Conservation (phyloP, 139 green algal species). For the Zygnema circumcarinatum region DNA sequence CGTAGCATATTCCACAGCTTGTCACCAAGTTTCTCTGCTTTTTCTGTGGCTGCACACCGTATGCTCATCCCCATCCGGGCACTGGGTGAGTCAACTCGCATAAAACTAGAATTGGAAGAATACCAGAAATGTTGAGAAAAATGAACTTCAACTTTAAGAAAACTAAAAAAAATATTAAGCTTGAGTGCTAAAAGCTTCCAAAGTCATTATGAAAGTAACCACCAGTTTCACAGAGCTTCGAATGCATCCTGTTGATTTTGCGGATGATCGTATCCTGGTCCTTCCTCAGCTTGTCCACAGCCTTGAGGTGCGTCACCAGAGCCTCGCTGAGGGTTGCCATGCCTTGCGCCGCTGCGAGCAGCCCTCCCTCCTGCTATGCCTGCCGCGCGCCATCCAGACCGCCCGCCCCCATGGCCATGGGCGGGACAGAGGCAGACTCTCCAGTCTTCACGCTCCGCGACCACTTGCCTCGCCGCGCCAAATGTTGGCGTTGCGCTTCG, state of each 20-base stretch:
- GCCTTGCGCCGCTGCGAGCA: background rate
- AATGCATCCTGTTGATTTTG: conserved; percentile 63
- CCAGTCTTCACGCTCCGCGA: too few relatives aligned
- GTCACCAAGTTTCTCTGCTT: conserved; percentile 57
- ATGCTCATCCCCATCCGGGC: background rate
- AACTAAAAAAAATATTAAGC: background rate
- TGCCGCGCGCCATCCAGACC: too few relatives aligned
- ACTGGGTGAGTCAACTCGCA: background rate
- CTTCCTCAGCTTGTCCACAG: conserved; percentile 42
- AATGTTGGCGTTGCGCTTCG: too few relatives aligned
- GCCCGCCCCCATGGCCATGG: too few relatives aligned
- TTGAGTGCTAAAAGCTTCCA: background rate
- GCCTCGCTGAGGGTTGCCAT: conserved; percentile 34
- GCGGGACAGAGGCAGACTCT: too few relatives aligned
- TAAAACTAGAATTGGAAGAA: background rate
- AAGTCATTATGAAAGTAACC: background rate
- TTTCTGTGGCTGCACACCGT: conserved; percentile 40
- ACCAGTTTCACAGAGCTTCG: conserved; percentile 54
- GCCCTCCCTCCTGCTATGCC: background rate
- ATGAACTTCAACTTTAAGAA: too few relatives aligned
- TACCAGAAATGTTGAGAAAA: too few relatives aligned
- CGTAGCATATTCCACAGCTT: conserved; percentile 60
- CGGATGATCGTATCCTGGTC: conserved; percentile 49
- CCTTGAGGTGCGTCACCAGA: conserved; percentile 25
- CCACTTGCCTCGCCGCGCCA: too few relatives aligned